phyloP scores from a whole-genome alignment of 768 basidiomycete species.

The Kwoniella pini region DNA sequence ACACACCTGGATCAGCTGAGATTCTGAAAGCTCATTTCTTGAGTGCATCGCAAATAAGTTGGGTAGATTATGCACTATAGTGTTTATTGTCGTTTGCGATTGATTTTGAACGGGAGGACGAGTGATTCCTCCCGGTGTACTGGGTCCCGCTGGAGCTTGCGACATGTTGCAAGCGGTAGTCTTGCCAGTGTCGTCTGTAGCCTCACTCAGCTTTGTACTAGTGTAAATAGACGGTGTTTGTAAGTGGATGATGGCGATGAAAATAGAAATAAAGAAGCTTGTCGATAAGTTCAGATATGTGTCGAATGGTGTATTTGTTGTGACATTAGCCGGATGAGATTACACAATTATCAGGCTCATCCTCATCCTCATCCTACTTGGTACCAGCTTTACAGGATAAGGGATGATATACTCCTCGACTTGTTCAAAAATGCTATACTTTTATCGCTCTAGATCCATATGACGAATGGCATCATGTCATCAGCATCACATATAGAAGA shows the following conservation, averaged over 20 bases:
- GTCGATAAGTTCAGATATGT: neutral
- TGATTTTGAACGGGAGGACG: neutral
- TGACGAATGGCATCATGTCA: too few species aligned
- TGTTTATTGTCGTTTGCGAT: slow-evolving; percentile 10
- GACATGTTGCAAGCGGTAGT: too few species aligned
- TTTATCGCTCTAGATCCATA: too few species aligned
- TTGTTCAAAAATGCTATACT: too few species aligned
- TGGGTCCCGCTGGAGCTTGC: slow-evolving; percentile 4
- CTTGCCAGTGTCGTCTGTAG: too few species aligned
- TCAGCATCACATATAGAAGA: too few species aligned
- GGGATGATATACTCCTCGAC: too few species aligned
- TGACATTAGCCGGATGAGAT: neutral
- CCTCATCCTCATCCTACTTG: neutral
- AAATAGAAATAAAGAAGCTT: neutral
- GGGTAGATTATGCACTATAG: slow-evolving; percentile 23
- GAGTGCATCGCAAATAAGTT: slow-evolving; percentile 20
- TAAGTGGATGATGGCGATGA: neutral
- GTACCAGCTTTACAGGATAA: too few species aligned
- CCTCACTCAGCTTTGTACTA: too few species aligned
- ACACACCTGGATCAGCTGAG: slow-evolving; percentile 24
- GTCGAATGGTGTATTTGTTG: neutral
- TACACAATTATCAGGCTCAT: slow-evolving; percentile 17
- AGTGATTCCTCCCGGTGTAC: slow-evolving; percentile 1
- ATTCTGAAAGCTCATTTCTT: neutral
- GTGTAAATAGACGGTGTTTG: too few species aligned